Evolutionary conservation across 345 rosid species (phyloP), one percentile per base, ranked within the genome.

Genomic region (Gossypium turneri): DNA sequence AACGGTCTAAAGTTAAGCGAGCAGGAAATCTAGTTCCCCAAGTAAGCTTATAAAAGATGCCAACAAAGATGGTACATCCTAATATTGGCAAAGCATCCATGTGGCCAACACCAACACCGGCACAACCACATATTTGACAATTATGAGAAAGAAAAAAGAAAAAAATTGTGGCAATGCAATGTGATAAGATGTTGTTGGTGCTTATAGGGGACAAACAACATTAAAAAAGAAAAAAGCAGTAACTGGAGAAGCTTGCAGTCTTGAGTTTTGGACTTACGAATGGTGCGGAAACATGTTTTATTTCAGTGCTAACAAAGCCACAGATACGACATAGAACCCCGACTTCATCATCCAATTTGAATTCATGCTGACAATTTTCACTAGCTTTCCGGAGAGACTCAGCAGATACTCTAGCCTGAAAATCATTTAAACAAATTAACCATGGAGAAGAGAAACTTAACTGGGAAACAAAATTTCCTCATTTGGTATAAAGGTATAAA

Each of bases 301-400:
- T 86, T 89, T 95, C 99, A 50, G 86, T 90, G 81, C 78, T 86
- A 56, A 93, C 89, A 67, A 81, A 82, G 64, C 96, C 96, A 67
- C 99, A 95, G 67, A 85, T 56, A 20, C 51, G 79, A 77, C 99
- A 95, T 34, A 83, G 74, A 61, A 93, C 61, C 58, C 99, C 99
- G 7, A 91, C 86, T 81, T 95, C 97, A 85, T 95, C 99, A 41
- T 90, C 83, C 60, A 90, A 50, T 73, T 44, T 84, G 82, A 81
- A 90, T 25, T 85, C 89, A 60, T 95, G 98, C 67, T 77, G 82
- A 82, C 98, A 93, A 57, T 67, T 73, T 27, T 43, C 82, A 79
- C 60, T 81, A 34, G 87, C 68, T 50, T 85, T 86, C 76, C 78
- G 78, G 2, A 55, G 74, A 61, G 81, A 74, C 80, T 84, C 85